phyloP scores from a whole-genome alignment of 768 basidiomycete genomes.

The Cystobasidium ongulense region DNA sequence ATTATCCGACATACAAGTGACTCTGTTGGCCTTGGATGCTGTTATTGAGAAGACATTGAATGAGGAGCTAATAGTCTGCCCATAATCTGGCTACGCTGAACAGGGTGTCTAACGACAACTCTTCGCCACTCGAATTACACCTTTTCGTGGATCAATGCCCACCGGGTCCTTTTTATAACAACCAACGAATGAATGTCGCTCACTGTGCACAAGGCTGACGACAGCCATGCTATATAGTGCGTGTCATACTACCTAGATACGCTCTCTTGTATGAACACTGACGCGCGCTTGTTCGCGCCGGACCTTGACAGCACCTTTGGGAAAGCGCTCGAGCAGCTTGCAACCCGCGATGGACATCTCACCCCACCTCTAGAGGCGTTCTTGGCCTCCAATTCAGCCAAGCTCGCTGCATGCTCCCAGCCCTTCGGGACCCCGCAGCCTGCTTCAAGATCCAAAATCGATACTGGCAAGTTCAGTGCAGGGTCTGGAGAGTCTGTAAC shows the following conservation, averaged over 20 bases:
- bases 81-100: too few species aligned
- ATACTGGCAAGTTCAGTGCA: neutral
- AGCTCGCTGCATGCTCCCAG: neutral
- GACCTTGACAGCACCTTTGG: slow-evolving; percentile 15
- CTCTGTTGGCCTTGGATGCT: too few species aligned
- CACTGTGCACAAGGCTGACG: neutral
- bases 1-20: too few species aligned
- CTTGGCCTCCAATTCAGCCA: neutral
- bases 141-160: too few species aligned
- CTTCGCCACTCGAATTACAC: too few species aligned
- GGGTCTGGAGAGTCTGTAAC: neutral
- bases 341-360: neutral
- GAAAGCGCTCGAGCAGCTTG: slow-evolving; percentile 12
- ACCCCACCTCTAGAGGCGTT: neutral
- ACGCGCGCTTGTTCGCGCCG: neutral
- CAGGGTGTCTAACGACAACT: too few species aligned
- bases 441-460: slow-evolving; percentile 3
- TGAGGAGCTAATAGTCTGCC: too few species aligned
- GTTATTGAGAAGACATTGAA: too few species aligned
- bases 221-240: slow-evolving; percentile 15
- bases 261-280: neutral
- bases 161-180: neutral
- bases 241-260: neutral
- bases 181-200: neutral
- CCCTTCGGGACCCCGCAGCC: neutral